phyloP scores from a whole-genome alignment of 176 grass and related monocot species.

The Triticum timopheevii region DNA sequence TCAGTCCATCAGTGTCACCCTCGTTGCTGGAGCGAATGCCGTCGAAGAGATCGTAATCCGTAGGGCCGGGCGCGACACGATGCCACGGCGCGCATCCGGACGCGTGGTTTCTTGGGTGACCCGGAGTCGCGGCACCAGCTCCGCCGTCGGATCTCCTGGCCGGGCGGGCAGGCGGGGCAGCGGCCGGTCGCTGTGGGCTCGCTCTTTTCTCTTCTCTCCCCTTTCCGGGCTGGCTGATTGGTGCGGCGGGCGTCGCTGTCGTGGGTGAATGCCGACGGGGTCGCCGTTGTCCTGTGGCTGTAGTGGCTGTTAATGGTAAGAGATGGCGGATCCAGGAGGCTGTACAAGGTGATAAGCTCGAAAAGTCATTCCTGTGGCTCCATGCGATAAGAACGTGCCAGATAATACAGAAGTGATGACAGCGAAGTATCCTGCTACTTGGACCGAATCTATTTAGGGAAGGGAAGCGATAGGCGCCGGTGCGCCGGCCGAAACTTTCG shows the following conservation, averaged over 20 bases:
- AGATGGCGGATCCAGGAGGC: neutral
- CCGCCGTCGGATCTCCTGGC: neutral
- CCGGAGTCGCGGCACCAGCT: neutral
- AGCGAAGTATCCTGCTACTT: too few species aligned
- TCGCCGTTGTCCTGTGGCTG: neutral
- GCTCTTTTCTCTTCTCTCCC: neutral
- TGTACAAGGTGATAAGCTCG: neutral
- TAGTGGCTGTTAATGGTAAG: neutral
- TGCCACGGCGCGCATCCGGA: neutral
- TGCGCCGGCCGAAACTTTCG: too few species aligned
- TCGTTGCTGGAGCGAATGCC: neutral
- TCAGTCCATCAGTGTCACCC: neutral
- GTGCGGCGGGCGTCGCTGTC: neutral
- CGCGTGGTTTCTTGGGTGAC: neutral
- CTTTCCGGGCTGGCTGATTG: neutral
- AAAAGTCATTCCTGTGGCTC: neutral
- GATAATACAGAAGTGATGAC: neutral
- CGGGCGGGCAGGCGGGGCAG: neutral
- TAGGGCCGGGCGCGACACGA: neutral
- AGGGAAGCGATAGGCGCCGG: too few species aligned
- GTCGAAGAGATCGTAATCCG: neutral
- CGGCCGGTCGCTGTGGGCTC: neutral
- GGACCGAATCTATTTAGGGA: too few species aligned
- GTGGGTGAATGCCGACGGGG: neutral
- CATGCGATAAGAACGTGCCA: slow-evolving; percentile 17